These are phyloP conservation scores for Bacterosira constricta DNA, from an alignment of 108 stramenopile genomes.

Conservation along the genomic window DNA sequence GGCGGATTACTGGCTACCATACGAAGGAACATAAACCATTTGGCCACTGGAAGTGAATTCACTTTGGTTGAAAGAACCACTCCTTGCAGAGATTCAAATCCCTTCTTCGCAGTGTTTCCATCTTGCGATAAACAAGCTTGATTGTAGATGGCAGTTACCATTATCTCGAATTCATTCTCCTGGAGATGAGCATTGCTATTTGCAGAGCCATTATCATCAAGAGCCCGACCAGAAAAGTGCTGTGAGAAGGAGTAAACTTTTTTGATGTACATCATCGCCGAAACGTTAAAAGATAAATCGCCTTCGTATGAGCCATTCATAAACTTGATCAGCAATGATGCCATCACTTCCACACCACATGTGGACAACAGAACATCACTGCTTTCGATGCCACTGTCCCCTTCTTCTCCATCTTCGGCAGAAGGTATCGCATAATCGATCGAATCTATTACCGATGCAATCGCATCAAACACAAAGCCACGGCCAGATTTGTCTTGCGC, in stretches of 20 bases:
- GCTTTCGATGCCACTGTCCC: conserved; percentile 35
- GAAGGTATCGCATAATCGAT: conserved; percentile 51
- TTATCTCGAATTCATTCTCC: conserved; percentile 66
- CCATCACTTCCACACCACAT: conserved; percentile 53
- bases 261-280: conserved; percentile 78
- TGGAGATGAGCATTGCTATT: conserved; percentile 28
- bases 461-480: conserved; percentile 81
- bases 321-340: conserved; percentile 64
- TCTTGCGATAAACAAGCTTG: conserved; percentile 61
- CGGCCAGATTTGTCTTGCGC: conserved; percentile 60
- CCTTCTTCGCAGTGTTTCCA: conserved; percentile 54
- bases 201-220: not conserved
- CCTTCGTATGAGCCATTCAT: conserved; percentile 64
- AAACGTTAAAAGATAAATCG: conserved; percentile 61
- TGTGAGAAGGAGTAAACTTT: conserved; percentile 65
- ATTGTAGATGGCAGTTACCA: conserved; percentile 65
- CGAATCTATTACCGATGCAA: conserved; percentile 74
- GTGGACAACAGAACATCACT: conserved; percentile 44
- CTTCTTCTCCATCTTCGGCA: conserved; percentile 18
- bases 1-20: conserved; percentile 65
- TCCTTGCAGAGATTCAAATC: conserved; percentile 67
- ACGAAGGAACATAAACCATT: conserved; percentile 66
- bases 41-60: conserved; percentile 63
- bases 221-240: conserved; percentile 8
- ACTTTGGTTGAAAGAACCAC: conserved; percentile 60